Base-by-base conservation (phyloP, 2,329 filamentous ascomycete species). In the Verticillium albo-atrum region DNA sequence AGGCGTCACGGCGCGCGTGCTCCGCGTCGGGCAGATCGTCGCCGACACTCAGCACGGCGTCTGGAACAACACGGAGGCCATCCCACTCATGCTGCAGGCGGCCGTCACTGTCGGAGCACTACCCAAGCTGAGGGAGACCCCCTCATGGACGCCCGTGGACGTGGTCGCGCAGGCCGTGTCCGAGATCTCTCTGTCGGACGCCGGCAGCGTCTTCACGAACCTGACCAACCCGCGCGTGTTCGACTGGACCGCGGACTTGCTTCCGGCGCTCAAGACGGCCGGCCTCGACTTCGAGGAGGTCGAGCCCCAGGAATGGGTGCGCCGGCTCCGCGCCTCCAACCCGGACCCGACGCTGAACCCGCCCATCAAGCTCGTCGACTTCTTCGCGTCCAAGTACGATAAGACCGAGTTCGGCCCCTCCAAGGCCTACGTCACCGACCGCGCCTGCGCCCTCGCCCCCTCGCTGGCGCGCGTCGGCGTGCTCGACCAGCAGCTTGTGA, bases 31-130 rank as follows among this genome's bases (percentile, higher is more conserved):
- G 0, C 82, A 84, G 64, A 75, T 84, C 15, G 75, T 80, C 15
- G 80, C 75, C 1, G 80, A 83, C 62, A 79, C 74, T 0, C 56
- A 68, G 2, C 62, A 71, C n/a, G 82, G 81, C 2, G 65, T 79
- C 3, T 84, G 82, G 82, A 83, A 81, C 62, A 66, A 68, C 3
- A 77, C 72, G 0, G 82, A 84, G 61, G 81, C 80, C 0, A 81
- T 83, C 25, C 79, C 83, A 0, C 65, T 85, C 50, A 77, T 85
- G 67, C 68, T 86, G 0, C 77, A 77, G 34, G 77, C 72, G 2
- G 78, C 77, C 0, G 67, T 67, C 1, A 77, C 79, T 0, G 72
- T 78, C 1, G 77, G 77, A 1, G 69, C 72, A 0, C 68, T 84
- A 4, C 81, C 81, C 2, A 66, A 67, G 10, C 69, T 85, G 2